phyloP scores from a whole-genome alignment of 345 rosid species.

The Garcia nutans region DNA sequence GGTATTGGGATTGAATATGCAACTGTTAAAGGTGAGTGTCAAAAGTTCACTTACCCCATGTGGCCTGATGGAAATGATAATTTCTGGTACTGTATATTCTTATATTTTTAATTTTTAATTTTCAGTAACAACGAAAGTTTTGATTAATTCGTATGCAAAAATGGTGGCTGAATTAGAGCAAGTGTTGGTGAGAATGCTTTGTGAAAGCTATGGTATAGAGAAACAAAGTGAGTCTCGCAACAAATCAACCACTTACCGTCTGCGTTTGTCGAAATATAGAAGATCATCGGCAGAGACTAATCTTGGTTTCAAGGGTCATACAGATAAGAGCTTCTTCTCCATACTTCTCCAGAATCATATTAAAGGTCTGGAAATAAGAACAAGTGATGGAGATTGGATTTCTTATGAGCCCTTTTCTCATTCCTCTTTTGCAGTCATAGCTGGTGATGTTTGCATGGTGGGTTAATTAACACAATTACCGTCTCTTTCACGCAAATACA shows the following conservation, averaged over 20 bases:
- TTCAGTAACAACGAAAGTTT: too few relatives aligned
- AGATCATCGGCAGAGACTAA: constrained; percentile 45
- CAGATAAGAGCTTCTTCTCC: constrained; percentile 62
- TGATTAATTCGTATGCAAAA: constrained; percentile 27
- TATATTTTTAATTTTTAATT: too few relatives aligned
- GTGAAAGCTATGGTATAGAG: constrained; percentile 54
- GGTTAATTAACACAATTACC: constrained; percentile 4
- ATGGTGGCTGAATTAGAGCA: constrained; percentile 43
- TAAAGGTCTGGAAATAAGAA: constrained; percentile 47
- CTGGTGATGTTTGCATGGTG: constrained; percentile 67
- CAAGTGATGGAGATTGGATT: constrained; percentile 49
- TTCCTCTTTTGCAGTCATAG: constrained; percentile 43
- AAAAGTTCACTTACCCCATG: constrained; percentile 39
- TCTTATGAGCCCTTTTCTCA: constrained; percentile 47
- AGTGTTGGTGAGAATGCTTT: constrained; percentile 49
- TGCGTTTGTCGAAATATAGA: constrained; percentile 49
- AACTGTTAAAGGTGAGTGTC: constrained; percentile 21
- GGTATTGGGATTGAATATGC: constrained; percentile 40
- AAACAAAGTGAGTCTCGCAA: constrained; percentile 36
- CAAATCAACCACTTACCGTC: constrained; percentile 47
- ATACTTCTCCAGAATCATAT: constrained; percentile 64
- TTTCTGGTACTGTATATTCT: constrained; percentile 26
- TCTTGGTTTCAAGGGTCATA: constrained; percentile 48
- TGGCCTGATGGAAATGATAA: constrained; percentile 43
- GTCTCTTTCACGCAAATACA: too few relatives aligned